Base-by-base conservation (phyloP, 176 grass and related monocot genomes). In the Carex myosuroides region DNA sequence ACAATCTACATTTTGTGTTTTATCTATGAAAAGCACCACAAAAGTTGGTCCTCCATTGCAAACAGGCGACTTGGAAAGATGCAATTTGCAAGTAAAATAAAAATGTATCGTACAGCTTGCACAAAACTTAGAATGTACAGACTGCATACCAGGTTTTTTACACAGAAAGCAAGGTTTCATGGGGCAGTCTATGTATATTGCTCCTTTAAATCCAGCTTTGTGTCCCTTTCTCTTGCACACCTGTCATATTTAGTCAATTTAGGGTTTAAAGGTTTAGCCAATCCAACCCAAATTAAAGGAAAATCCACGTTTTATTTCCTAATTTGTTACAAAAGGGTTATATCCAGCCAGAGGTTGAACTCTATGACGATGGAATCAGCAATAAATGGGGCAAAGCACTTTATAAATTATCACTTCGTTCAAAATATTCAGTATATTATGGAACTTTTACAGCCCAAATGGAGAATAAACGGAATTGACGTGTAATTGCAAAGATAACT, bases 121-220 rank as follows among this genome's bases (percentile, higher is more conserved):
- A 62, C 20, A 11, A 62, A 62, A 62, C 20, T 62, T 62, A 24
- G 60, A 62, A 21, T 21, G 29, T 58, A 50, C 3, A 33, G 62
- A 44, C 58, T 76, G 8, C 79, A 75, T 60, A 98, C 95, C 95
- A 85, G 95, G 92, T 86, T n/a, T 94, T 90, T 98, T 98, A 85
- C 95, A 98, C 13, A 98, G 88, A 84, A 91, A 98, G 84, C 95
- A 98, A 57, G 92, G 95, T 87, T 98, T 98, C 91, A 85, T 94
- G 68, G 95, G 95, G 83, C 95, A 98, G 13, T 98, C 91, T 8
- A 98, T 86, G 65, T 98, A 98, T 53, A 92, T 83, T 1, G 91
- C 89, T 1, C 92, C 92, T 86, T 85, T 91, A 61, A 98, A 98
- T 85, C 95, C 95, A 6, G 95, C 95, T 90, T 98, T 79, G 21